phyloP scores from a whole-genome alignment of 371 early-diverging fungal genomes.

The Syncephalis plumigaleata region DNA sequence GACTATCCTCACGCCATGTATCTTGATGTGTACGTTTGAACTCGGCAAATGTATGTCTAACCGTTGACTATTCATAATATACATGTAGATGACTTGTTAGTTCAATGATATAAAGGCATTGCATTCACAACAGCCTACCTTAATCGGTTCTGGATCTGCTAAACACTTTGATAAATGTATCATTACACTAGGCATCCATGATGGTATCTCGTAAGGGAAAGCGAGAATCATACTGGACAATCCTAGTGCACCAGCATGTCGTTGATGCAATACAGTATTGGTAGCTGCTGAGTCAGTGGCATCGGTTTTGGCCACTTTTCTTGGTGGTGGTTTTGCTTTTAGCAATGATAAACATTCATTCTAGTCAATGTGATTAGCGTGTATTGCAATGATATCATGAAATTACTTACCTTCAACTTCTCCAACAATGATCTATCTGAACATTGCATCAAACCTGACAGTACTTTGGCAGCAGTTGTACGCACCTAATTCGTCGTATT shows the following conservation, averaged over 20 bases:
- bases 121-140: neutral
- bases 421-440: slow-evolving; percentile 22
- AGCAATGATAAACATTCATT: slow-evolving; percentile 15
- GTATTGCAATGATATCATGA: too few species aligned
- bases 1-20: slow-evolving; percentile 79
- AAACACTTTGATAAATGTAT: slow-evolving; percentile 53
- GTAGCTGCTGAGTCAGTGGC: slow-evolving; percentile 32
- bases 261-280: slow-evolving; percentile 12
- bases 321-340: slow-evolving; percentile 20
- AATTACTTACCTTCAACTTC: neutral
- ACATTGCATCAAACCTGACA: slow-evolving; percentile 74
- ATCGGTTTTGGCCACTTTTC: slow-evolving; percentile 19
- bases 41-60: slow-evolving; percentile 74
- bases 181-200: slow-evolving; percentile 75
- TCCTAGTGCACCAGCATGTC: slow-evolving; percentile 80
- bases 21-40: slow-evolving; percentile 87
- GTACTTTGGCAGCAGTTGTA: slow-evolving; percentile 41
- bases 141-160: slow-evolving; percentile 73
- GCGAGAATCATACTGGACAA: slow-evolving; percentile 68
- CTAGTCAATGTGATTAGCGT: neutral
- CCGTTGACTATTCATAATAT: slow-evolving; percentile 34
- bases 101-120: neutral
- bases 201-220: slow-evolving; percentile 82
- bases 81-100: neutral
- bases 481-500: too few species aligned